These are phyloP conservation scores for Pisolithus tinctorius DNA, from an alignment of 768 basidiomycete genomes.

Conservation along the genomic window DNA sequence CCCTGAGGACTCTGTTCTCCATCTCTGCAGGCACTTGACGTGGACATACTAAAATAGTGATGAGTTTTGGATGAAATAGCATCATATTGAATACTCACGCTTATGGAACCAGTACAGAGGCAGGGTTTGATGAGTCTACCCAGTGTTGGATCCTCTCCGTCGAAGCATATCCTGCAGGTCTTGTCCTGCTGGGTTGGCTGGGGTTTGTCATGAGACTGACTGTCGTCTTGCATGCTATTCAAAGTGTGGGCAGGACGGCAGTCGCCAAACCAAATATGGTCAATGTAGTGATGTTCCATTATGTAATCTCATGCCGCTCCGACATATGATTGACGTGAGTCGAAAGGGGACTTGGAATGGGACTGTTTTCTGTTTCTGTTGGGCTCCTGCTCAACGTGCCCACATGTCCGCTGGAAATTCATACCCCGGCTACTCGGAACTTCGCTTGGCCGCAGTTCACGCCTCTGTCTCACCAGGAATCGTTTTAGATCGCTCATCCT, in stretches of 20 bases:
- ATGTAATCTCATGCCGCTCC: no score
- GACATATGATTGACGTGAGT: no score
- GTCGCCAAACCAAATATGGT: no score
- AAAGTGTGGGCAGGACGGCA: no score
- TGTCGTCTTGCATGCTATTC: conserved; percentile 6
- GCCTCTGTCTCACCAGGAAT: no score
- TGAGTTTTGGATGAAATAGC: conserved; percentile 11
- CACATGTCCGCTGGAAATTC: no score
- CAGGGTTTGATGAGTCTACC: conserved; percentile 77
- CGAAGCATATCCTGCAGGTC: conserved; percentile 83
- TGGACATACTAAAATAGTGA: conserved; percentile 58
- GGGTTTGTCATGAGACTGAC: conserved; percentile 8
- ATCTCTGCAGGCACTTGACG: conserved; percentile 67
- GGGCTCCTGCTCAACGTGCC: no score
- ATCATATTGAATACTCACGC: conserved; percentile 30
- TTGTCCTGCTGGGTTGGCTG: conserved; percentile 35
- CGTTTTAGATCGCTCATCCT: not conserved
- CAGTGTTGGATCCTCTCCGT: conserved; percentile 52
- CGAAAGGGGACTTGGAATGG: no score
- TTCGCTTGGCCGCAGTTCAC: no score
- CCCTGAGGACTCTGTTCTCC: conserved; percentile 61
- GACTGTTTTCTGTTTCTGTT: not conserved
- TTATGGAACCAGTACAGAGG: conserved; percentile 68
- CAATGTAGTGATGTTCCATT: no score
- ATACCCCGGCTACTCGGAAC: no score